Conservation (phyloP, 306 rosid genomes). For the Styphnolobium japonicum region DNA sequence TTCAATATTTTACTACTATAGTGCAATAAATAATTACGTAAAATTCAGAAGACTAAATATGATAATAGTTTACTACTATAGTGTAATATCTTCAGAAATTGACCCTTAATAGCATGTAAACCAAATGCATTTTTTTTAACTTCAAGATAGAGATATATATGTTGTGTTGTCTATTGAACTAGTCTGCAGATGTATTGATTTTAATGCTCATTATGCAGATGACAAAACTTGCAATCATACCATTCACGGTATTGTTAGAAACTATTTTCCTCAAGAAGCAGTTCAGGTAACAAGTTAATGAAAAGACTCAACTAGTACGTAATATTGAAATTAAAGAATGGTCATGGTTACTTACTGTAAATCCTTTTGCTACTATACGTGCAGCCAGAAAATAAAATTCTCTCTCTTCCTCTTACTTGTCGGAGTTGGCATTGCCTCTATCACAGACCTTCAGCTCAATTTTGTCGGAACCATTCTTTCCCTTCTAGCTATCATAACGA, state of each 20-base stretch:
- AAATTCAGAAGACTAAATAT: neutral
- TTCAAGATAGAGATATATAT: too few species aligned
- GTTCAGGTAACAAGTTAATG: slow-evolving; percentile 63
- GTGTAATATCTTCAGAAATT: too few species aligned
- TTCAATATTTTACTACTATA: neutral
- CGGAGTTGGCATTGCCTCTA: slow-evolving; percentile 98
- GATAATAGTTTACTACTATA: too few species aligned
- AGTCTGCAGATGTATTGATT: neutral
- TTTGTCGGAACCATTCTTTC: slow-evolving; percentile 74
- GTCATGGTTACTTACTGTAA: neutral
- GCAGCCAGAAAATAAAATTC: slow-evolving; percentile 79
- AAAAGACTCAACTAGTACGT: neutral
- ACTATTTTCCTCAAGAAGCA: slow-evolving; percentile 78
- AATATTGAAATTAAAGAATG: neutral
- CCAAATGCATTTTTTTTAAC: too few species aligned
- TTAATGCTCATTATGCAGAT: slow-evolving; percentile 50
- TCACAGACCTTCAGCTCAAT: slow-evolving; percentile 97
- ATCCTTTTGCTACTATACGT: slow-evolving; percentile 6
- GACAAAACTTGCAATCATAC: slow-evolving; percentile 99
- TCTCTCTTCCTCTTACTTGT: slow-evolving; percentile 72
- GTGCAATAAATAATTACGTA: neutral
- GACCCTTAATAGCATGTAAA: too few species aligned
- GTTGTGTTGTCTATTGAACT: too few species aligned
- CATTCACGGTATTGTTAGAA: slow-evolving; percentile 88
- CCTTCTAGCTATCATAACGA: slow-evolving; percentile 84